Percentiles rank a stretch among this genome's conserved stretches.
Evolutionary conservation across 306 rosid species (phyloP).

Genomic region (Glycyrrhiza uralensis): DNA sequence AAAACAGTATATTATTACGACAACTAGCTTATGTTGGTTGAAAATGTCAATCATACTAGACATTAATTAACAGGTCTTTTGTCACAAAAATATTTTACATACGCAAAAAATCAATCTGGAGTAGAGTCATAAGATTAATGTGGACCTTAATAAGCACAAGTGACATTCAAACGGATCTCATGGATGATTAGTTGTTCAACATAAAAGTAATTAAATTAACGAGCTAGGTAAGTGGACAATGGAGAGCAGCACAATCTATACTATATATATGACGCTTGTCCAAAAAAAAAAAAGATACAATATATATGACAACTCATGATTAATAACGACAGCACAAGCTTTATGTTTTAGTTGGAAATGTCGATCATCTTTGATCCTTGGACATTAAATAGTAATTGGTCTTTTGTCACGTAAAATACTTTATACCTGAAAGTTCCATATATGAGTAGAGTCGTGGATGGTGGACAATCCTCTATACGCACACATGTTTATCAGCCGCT

Average conservation of each 20-base stretch:
- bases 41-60: not conserved
- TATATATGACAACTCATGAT: conserved; percentile 19
- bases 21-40: not conserved
- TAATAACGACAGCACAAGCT: not conserved
- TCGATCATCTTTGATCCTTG: not conserved
- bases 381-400: not conserved
- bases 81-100: no score
- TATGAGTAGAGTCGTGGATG: not conserved
- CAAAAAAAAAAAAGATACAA: no score
- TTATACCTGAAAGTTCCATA: not conserved
- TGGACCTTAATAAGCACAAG: no score
- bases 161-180: not conserved
- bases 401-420: not conserved
- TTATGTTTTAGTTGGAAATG: conserved; percentile 3
- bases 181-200: conserved; percentile 11
- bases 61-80: no score
- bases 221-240: not conserved
- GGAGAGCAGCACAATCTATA: not conserved
- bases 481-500: not conserved
- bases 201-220: no score
- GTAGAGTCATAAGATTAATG: no score
- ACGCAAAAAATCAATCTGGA: no score
- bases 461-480: conserved; percentile 14
- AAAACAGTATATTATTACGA: no score
- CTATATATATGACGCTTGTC: no score